phyloP scores from a whole-genome alignment of 495 filamentous ascomycete species.

The Lasiosphaeria miniovina region DNA sequence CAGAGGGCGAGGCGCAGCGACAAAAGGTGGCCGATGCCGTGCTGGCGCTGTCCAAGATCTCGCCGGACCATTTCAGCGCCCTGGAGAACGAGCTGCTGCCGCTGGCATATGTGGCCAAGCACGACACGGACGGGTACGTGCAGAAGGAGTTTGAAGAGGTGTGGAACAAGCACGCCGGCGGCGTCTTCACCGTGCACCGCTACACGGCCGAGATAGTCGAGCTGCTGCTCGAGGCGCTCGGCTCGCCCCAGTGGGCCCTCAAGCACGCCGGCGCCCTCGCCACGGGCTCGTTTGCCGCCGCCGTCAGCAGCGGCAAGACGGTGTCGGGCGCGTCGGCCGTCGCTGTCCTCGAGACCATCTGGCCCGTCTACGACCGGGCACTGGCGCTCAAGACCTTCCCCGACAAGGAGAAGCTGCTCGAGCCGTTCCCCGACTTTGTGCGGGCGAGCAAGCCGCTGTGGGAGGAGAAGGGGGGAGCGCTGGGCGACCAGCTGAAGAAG shows the following conservation, averaged over 20 bases:
- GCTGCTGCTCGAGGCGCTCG: conserved; percentile 62
- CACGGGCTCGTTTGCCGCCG: conserved; percentile 67
- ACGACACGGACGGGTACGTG: conserved; percentile 77
- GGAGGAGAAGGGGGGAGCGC: conserved; percentile 44
- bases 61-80: conserved; percentile 80
- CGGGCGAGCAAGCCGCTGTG: conserved; percentile 59
- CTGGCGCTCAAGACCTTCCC: conserved; percentile 86
- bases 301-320: conserved; percentile 46
- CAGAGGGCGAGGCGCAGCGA: conserved; percentile 71
- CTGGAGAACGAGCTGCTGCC: conserved; percentile 73
- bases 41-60: conserved; percentile 75
- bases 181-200: conserved; percentile 72
- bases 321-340: conserved; percentile 49
- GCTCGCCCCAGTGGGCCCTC: conserved; percentile 79
- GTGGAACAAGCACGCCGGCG: conserved; percentile 88
- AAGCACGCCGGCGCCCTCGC: conserved; percentile 84
- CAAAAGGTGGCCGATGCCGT: conserved; percentile 76
- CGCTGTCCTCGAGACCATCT: conserved; percentile 61
- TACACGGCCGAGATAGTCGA: conserved; percentile 79
- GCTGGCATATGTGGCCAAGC: conserved; percentile 82
- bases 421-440: conserved; percentile 76
- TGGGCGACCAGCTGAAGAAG: conserved; percentile 40
- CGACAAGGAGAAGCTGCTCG: conserved; percentile 86
- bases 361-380: conserved; percentile 78
- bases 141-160: conserved; percentile 71